These are phyloP conservation scores for Galerina sulciceps DNA, from an alignment of 768 basidiomycete genomes.

Conservation along the genomic window DNA sequence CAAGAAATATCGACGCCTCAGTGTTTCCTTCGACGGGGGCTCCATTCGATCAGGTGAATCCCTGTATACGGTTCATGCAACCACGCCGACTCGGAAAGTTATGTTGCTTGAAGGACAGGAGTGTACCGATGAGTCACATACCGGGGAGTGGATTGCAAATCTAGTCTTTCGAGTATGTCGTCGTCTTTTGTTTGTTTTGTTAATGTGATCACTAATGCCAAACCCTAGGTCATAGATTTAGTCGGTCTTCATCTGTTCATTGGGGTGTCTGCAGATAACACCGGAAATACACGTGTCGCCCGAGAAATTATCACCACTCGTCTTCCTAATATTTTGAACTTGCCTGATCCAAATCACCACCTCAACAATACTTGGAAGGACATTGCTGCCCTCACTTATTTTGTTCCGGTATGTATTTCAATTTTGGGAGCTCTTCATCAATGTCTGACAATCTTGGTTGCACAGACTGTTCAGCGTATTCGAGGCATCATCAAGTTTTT, in stretches of 20 bases:
- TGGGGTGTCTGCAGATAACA: constrained; percentile 18
- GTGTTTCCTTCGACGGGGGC: constrained; percentile 29
- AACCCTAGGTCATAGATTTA: constrained; percentile 14
- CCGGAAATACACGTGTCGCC: constrained; percentile 18
- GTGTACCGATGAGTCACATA: constrained; percentile 14
- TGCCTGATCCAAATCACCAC: constrained; percentile 22
- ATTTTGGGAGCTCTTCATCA: background rate
- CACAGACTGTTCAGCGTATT: constrained; percentile 10
- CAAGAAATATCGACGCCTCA: constrained; percentile 15
- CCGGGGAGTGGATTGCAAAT: constrained; percentile 20
- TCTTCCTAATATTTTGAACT: constrained; percentile 13
- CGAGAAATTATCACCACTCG: constrained; percentile 9
- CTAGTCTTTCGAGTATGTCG: constrained; percentile 13
- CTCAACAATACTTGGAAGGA: constrained; percentile 28
- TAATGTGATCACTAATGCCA: background rate
- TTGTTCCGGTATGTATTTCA: constrained; percentile 10
- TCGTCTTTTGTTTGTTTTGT: background rate
- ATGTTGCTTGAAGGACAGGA: constrained; percentile 19
- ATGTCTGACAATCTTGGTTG: background rate
- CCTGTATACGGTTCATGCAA: constrained; percentile 26
- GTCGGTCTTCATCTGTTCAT: constrained; percentile 17
- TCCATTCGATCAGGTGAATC: constrained; percentile 10
- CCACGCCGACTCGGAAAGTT: constrained; percentile 2
- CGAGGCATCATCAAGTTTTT: constrained; percentile 21
- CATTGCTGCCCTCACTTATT: constrained; percentile 18